phyloP scores from a whole-genome alignment of 768 basidiomycete genomes.

The Cubamyces lactineus region DNA sequence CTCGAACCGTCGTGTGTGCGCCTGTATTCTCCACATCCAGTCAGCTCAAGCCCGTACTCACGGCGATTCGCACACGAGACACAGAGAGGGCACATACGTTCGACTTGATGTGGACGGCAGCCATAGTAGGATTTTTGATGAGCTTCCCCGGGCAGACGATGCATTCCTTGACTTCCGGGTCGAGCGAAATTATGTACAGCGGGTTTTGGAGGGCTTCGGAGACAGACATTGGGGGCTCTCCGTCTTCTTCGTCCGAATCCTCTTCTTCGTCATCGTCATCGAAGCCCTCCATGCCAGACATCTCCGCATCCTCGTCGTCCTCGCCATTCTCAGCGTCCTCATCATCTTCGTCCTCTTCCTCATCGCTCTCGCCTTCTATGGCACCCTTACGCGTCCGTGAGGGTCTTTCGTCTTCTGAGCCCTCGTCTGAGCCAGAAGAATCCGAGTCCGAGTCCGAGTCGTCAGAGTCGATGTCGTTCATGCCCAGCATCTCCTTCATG shows the following conservation, averaged over 20 bases:
- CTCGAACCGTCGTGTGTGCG: conserved; percentile 62
- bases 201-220: conserved; percentile 65
- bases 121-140: conserved; percentile 63
- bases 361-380: conserved; percentile 25
- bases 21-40: conserved; percentile 41
- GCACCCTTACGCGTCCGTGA: conserved; percentile 11
- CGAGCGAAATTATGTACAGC: conserved; percentile 58
- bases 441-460: conserved; percentile 53
- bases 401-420: conserved; percentile 23
- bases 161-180: conserved; percentile 61
- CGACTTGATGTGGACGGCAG: conserved; percentile 59
- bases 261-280: conserved; percentile 35
- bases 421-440: conserved; percentile 35
- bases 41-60: background rate
- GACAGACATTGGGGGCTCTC: conserved; percentile 52
- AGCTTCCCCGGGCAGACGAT: conserved; percentile 72
- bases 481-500: conserved; percentile 63
- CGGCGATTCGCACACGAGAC: conserved; percentile 4
- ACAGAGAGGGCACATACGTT: conserved; percentile 53
- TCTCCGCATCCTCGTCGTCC: conserved; percentile 29
- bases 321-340: conserved; percentile 32
- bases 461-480: conserved; percentile 77
- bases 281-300: conserved; percentile 32
- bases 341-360: conserved; percentile 27
- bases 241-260: conserved; percentile 31